Evolutionary conservation across 441 rosid genomes (phyloP), one percentile per base, ranked within the genome.

Genomic region (Pelargonium fulgidum): DNA sequence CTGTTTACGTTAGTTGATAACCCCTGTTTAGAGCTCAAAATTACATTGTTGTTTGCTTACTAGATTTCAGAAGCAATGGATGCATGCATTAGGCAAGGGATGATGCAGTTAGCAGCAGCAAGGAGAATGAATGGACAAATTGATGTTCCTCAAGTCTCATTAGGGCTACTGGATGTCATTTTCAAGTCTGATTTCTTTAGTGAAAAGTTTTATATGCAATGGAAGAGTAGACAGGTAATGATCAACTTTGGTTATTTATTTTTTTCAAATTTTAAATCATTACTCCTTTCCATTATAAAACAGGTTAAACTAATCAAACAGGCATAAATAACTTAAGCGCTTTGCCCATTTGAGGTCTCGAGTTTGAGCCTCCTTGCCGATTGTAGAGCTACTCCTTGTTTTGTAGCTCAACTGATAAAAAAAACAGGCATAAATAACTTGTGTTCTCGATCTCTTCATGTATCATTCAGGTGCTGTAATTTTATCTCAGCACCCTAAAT

Each of bases 41-140:
- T 33, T 71, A 78, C 54, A 62, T 22, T 59, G 45, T 66, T 67
- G 29, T 67, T 65, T 9, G 52, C 62, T 79, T 73, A 64, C 77
- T 83, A 95, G 98, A 88, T 95, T 77, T 95, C 99, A 81, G 96
- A 90, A 85, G 82, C 83, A 78, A 84, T 83, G 92, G 91, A 89
- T 84, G 82, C 84, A 69, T 84, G 89, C 82, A 82, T 87, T 65
- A 79, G 87, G 74, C 83, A 93, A 79, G 89, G 85, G 83, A 77
- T 90, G 85, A 83, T 82, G 68, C 91, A 86, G 75, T 77, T 89
- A 80, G 36, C 64, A 24, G 91, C 87, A 71, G 77, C 83, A 6
- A 75, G 87, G 75, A 84, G 72, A 81, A 74, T 79, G 54, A 45
- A 65, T 74, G 89, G 83, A 80, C 89, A 83, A 72, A 79, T 92